Conservation (phyloP, 164 flowering plant genomes). For the Magnolia officinalis region DNA sequence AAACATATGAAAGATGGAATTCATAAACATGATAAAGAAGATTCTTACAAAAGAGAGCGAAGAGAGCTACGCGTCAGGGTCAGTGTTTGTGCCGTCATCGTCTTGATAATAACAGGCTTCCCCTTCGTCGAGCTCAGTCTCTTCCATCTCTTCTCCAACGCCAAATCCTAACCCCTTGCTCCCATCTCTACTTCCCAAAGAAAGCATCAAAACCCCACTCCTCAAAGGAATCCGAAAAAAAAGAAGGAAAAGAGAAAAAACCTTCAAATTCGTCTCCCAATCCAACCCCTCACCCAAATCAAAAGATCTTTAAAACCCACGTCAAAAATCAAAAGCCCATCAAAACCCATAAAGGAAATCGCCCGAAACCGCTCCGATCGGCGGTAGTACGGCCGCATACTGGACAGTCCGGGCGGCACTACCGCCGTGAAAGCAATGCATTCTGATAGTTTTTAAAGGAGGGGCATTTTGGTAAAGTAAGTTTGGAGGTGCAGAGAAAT, state of each 20-base stretch:
- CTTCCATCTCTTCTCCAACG: slow-evolving; percentile 61
- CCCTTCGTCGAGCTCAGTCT: slow-evolving; percentile 94
- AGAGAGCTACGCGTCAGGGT: slow-evolving; percentile 59
- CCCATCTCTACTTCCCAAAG: slow-evolving; percentile 59
- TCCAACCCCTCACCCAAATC: slow-evolving; percentile 13
- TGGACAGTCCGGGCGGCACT: no score
- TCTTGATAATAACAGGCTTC: slow-evolving; percentile 67
- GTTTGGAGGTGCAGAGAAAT: no score
- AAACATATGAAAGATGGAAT: not conserved
- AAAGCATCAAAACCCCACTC: slow-evolving; percentile 47
- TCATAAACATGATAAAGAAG: not conserved
- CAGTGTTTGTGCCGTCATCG: slow-evolving; percentile 32
- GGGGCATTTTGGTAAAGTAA: no score
- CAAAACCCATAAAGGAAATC: slow-evolving; percentile 19
- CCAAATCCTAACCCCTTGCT: slow-evolving; percentile 48
- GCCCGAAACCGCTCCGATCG: slow-evolving; percentile 21
- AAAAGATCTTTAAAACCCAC: slow-evolving; percentile 23
- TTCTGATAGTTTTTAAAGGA: no score
- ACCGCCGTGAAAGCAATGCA: no score
- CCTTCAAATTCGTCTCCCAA: not conserved
- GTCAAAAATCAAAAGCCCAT: slow-evolving; percentile 14
- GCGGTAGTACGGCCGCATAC: not conserved
- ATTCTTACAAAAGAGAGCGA: slow-evolving; percentile 46
- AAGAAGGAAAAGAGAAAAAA: slow-evolving; percentile 7
- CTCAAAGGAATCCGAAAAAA: not conserved